Base-by-base conservation (phyloP, 2,329 filamentous ascomycete species). In the Fusarium incarnatum region DNA sequence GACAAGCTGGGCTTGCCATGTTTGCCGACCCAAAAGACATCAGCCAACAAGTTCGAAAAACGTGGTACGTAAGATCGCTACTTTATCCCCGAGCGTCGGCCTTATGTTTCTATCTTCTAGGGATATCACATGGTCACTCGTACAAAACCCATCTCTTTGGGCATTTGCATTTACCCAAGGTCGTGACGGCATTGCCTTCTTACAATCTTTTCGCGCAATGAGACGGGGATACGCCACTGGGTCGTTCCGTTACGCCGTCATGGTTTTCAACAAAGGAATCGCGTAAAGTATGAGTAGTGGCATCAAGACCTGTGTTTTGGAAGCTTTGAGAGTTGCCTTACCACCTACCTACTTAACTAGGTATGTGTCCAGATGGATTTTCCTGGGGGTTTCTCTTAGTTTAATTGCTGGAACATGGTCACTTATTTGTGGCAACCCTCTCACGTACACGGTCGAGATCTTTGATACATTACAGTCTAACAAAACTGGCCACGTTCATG, bases 161-260 rank as follows among this genome's bases (percentile, higher is more conserved):
- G 85, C 87, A 1, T 88, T 89, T 67, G 87, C 87, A 7, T 83
- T 89, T 44, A 85, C 85, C 23, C 87, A 89, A 71, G 87, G 87
- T 13, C 79, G 87, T 52, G 87, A 89, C 67, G 87, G 86, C 4
- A 83, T 89, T 44, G 86, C 87, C 6, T 89, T 89, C 68, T 76
- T 89, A 60, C 87, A 89, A 75, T 85, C 87, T 2, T 89, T 89
- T 78, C 82, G 87, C 18, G 87, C 87, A 9, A 89, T 89, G 87
- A 80, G 86, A 66, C 81, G 87, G 61, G 87, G 87, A 0, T 89
- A 88, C 72, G 83, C 84, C 0, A 88, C 88, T 61, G 86, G 85
- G 8, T 85, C 82, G 11, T 89, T 89, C 74, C 80, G 83, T 40
- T 89, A 89, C 72, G 86, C 85, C 20, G 85, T 89, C 13, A 86